These are phyloP conservation scores for Aspergillus sp. DNA, from an alignment of 2,329 filamentous ascomycete genomes.

Conservation along the genomic window DNA sequence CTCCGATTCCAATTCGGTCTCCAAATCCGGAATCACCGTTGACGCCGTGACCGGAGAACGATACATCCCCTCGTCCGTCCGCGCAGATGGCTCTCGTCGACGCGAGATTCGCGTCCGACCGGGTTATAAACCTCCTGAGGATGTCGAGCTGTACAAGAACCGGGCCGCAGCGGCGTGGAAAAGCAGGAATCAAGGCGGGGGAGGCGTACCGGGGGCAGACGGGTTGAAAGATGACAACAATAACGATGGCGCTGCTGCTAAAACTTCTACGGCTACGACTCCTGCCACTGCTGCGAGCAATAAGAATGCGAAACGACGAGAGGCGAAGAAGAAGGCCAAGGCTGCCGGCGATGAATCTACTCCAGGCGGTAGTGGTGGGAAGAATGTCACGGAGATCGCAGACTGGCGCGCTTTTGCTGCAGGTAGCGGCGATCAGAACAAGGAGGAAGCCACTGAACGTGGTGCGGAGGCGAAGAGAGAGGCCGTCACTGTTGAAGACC, in stretches of 20 bases:
- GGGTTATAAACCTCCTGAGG: slow-evolving; percentile 88
- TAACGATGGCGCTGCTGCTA: slow-evolving; percentile 39
- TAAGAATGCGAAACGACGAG: slow-evolving; percentile 78
- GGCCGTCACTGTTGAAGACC: slow-evolving; percentile 13
- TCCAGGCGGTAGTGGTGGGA: slow-evolving; percentile 8
- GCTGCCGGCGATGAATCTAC: slow-evolving; percentile 48
- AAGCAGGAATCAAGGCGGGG: slow-evolving; percentile 57
- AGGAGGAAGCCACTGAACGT: too few relatives aligned
- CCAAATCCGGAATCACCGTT: slow-evolving; percentile 62
- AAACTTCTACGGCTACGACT: slow-evolving; percentile 44
- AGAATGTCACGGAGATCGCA: slow-evolving; percentile 20
- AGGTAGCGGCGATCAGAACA: background rate
- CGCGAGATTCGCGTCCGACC: slow-evolving; percentile 91
- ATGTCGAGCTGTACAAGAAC: slow-evolving; percentile 94
- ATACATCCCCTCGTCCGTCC: slow-evolving; percentile 77
- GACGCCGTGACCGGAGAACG: slow-evolving; percentile 69
- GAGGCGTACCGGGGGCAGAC: slow-evolving; percentile 62
- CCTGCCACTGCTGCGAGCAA: slow-evolving; percentile 49
- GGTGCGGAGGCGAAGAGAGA: slow-evolving; percentile 16
- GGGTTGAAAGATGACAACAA: slow-evolving; percentile 38
- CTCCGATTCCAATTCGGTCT: slow-evolving; percentile 36
- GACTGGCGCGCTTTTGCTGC: slow-evolving; percentile 25
- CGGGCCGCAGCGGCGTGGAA: slow-evolving; percentile 78
- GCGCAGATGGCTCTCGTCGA: slow-evolving; percentile 81
- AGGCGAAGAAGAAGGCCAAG: slow-evolving; percentile 56